Percentiles rank a stretch among this genome's conserved stretches.
phyloP scores from a whole-genome alignment of 2,329 filamentous ascomycete genomes.

The Raffaelea albimanens region DNA sequence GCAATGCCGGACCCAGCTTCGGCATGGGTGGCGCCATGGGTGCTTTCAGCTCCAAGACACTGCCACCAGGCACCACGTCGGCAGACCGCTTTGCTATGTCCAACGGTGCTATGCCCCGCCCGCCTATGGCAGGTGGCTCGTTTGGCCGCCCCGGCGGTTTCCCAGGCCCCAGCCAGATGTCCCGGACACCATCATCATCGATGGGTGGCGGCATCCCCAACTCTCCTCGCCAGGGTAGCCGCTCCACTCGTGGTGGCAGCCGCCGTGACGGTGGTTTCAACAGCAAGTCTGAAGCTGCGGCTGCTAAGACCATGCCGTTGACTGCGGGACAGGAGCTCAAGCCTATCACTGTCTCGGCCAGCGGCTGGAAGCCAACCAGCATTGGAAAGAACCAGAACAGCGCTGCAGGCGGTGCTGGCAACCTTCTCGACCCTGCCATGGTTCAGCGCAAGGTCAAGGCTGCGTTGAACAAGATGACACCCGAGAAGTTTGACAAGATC shows the following conservation, averaged over 20 bases:
- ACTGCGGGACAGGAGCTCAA: slow-evolving; percentile 76
- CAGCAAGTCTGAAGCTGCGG: slow-evolving; percentile 53
- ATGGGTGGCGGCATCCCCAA: slow-evolving; percentile 51
- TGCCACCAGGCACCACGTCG: slow-evolving; percentile 70
- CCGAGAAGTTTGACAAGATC: slow-evolving; percentile 96
- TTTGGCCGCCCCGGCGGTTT: slow-evolving; percentile 49
- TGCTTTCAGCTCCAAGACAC: slow-evolving; percentile 53
- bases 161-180: slow-evolving; percentile 52
- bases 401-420: slow-evolving; percentile 31
- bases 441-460: slow-evolving; percentile 99
- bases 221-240: slow-evolving; percentile 62
- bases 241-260: slow-evolving; percentile 53
- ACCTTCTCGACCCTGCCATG: slow-evolving; percentile 75
- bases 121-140: slow-evolving; percentile 12
- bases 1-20: slow-evolving; percentile 15
- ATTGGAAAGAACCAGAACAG: slow-evolving; percentile 37
- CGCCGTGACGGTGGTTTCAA: slow-evolving; percentile 44
- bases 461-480: slow-evolving; percentile 98
- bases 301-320: slow-evolving; percentile 83
- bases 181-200: slow-evolving; percentile 49
- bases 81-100: slow-evolving; percentile 64
- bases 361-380: slow-evolving; percentile 84
- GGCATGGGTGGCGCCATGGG: slow-evolving; percentile 48
- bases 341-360: slow-evolving; percentile 61
- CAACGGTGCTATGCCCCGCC: slow-evolving; percentile 39